These are phyloP conservation scores for Pulicaria dysenterica DNA, from an alignment of 129 eudicot genomes.

Conservation along the genomic window DNA sequence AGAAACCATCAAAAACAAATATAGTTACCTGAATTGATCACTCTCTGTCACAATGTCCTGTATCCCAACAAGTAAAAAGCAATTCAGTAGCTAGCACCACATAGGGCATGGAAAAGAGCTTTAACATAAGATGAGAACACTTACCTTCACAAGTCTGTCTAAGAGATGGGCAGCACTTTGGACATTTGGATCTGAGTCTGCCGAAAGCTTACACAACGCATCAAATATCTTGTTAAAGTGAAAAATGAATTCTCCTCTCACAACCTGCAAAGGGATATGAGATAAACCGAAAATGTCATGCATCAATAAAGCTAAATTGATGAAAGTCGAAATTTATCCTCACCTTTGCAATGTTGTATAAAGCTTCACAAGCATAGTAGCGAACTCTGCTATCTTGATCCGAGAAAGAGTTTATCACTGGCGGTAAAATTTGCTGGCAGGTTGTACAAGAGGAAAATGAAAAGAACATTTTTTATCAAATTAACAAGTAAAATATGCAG, in stretches of 20 bases:
- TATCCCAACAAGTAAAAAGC: constrained; percentile 32
- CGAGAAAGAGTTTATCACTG: constrained; percentile 82
- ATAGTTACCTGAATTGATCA: constrained; percentile 84
- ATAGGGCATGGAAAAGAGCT: constrained; percentile 9
- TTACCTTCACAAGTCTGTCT: constrained; percentile 92
- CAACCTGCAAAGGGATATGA: constrained; percentile 69
- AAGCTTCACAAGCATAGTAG: constrained; percentile 97
- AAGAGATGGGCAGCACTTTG: constrained; percentile 99
- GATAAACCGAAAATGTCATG: constrained; percentile 27
- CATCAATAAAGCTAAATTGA: constrained; percentile 13
- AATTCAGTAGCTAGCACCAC: constrained; percentile 24
- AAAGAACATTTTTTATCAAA: background rate
- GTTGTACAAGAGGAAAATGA: constrained; percentile 18
- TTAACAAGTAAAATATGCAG: constrained; percentile 14
- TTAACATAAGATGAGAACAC: constrained; percentile 4
- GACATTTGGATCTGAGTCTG: constrained; percentile 97
- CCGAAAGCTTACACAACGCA: constrained; percentile 95
- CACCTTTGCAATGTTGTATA: constrained; percentile 99
- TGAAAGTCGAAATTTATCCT: constrained; percentile 11
- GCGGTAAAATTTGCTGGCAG: constrained; percentile 91
- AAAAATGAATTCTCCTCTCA: constrained; percentile 90
- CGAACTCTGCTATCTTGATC: constrained; percentile 98
- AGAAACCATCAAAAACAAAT: constrained; percentile 21
- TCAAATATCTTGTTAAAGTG: constrained; percentile 95
- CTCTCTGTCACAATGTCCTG: constrained; percentile 97